Evolutionary conservation across 495 filamentous ascomycete genomes (phyloP), one percentile per base, ranked within the genome.

Genomic region (Penicillium soppii): DNA sequence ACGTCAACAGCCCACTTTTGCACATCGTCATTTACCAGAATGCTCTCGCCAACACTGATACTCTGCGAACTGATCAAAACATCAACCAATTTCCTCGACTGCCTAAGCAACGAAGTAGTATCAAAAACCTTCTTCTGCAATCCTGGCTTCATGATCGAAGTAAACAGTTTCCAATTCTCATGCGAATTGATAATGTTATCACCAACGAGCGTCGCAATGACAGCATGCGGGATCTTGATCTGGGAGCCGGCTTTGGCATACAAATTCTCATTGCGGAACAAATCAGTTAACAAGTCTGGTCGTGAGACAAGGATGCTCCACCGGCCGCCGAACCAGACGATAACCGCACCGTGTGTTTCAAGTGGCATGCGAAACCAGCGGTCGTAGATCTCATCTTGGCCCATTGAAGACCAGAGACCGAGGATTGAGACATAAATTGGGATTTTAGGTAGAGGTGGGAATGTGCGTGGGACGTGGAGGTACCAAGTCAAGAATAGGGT

Each of bases 201-300:
- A 0, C 71, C 70, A 2, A 68, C 60, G 1, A 73, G 63, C 19
- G 59, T 52, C 1, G 74, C 73, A 17, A 78, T 58, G 0, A 75
- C 63, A 23, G 67, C 66, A 43, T 71, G 59, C 0, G 73, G 75
- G 4, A 75, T 74, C 66, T 79, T 79, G 29, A 71, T 66, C 41
- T 79, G 69, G 41, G 71, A 76, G 0, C 76, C 75, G 9, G 62
- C 63, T 54, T 79, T 79, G 1, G 59, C 57, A 37, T 69, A 77
- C 0, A 73, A 25, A 20, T 72, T 58, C 36, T 79, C 74, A 23
- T 78, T 63, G n/a, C 70, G 69, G 51, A 80, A 73, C 36, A 80
- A 68, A 36, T 75, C 65, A 5, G 62, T 60, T 9, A 80, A 49
- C 41, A 67, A 74, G 2, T 61, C 43, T 0, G 77, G 73, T 20